Conservation (phyloP, 805 yeast species). For the Crinitomyces ghanaensis region DNA sequence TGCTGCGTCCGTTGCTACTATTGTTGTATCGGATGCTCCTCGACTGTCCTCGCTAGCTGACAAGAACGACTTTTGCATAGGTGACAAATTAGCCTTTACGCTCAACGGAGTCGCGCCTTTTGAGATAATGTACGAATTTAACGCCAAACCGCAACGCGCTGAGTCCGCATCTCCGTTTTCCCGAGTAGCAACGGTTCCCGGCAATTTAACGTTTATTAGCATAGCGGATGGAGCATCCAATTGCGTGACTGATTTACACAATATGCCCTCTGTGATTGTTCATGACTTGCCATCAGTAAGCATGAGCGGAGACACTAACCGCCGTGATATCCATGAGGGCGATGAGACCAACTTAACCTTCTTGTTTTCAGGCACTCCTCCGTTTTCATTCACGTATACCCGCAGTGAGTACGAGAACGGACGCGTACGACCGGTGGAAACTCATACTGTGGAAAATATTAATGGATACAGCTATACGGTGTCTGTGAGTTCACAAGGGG, state of each 20-base stretch:
- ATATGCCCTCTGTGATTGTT: conserved; percentile 29
- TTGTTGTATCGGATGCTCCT: conserved; percentile 70
- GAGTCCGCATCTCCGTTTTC: conserved; percentile 40
- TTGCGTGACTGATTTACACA: conserved; percentile 36
- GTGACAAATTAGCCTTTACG: conserved; percentile 72
- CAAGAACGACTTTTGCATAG: conserved; percentile 65
- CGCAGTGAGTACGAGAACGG: conserved; percentile 49
- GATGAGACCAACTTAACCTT: conserved; percentile 84
- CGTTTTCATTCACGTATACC: conserved; percentile 76
- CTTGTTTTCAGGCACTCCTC: conserved; percentile 78
- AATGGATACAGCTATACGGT: conserved; percentile 57
- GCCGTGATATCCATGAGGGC: conserved; percentile 86
- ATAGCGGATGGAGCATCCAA: conserved; percentile 64
- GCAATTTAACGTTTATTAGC: conserved; percentile 55
- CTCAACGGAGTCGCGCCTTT: conserved; percentile 76
- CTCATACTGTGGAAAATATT: conserved; percentile 46
- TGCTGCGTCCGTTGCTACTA: conserved; percentile 35
- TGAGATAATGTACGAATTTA: conserved; percentile 61
- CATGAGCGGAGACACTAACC: conserved; percentile 58
- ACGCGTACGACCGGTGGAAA: conserved; percentile 35
- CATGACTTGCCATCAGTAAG: conserved; percentile 71
- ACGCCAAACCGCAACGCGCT: conserved; percentile 47
- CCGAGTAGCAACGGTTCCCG: conserved; percentile 73
- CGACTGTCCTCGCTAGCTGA: conserved; percentile 39
- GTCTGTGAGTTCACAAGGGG: conserved; percentile 77